Percentiles rank a stretch among this genome's conserved stretches.
phyloP scores from a whole-genome alignment of 129 eudicot species.

The Glebionis coronaria region DNA sequence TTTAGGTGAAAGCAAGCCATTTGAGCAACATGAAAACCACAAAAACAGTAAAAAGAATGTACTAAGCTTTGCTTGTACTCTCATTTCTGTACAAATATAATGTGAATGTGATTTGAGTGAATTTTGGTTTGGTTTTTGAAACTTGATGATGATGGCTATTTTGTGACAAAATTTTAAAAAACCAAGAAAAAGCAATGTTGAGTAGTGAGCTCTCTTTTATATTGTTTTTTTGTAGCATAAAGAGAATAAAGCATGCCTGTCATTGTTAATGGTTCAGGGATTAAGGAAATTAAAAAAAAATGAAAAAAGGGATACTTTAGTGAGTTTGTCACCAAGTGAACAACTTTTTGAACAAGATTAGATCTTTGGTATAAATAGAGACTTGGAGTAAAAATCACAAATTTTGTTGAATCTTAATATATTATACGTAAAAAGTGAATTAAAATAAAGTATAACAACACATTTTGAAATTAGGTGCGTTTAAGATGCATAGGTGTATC shows the following conservation, averaged over 20 bases:
- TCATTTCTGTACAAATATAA: constrained; percentile 42
- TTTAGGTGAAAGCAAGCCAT: constrained; percentile 74
- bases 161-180: constrained; percentile 32
- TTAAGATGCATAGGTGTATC: too few relatives aligned
- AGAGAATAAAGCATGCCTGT: constrained; percentile 70
- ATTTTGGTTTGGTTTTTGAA: constrained; percentile 20
- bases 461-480: too few relatives aligned
- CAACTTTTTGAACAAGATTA: not conserved
- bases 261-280: constrained; percentile 44
- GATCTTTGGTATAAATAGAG: not conserved
- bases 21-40: constrained; percentile 39
- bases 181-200: constrained; percentile 33
- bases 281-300: constrained; percentile 11
- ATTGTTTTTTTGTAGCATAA: constrained; percentile 46
- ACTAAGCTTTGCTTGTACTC: constrained; percentile 29
- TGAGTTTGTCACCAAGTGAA: not conserved
- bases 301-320: not conserved
- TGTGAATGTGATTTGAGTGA: constrained; percentile 12
- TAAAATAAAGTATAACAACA: too few relatives aligned
- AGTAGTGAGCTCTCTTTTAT: constrained; percentile 20
- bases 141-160: constrained; percentile 32
- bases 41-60: constrained; percentile 43
- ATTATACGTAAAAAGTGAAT: too few relatives aligned
- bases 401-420: too few relatives aligned
- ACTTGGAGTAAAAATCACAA: too few relatives aligned